phyloP scores from a whole-genome alignment of 768 basidiomycete species.

The Hygrocybe coccinea region DNA sequence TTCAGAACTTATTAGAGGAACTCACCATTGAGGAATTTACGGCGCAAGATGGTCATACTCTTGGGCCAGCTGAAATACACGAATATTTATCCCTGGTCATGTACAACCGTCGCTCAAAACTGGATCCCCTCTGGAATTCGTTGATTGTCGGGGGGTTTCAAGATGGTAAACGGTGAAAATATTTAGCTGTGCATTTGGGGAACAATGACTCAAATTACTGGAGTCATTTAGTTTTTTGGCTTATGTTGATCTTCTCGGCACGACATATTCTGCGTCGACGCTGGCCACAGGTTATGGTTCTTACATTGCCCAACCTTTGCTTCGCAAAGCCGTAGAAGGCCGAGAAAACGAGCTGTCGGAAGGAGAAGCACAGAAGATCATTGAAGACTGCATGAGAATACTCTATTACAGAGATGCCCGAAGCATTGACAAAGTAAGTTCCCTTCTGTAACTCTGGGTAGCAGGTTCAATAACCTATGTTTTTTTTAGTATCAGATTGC shows the following conservation, averaged over 20 bases:
- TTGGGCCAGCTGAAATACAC: conserved; percentile 87
- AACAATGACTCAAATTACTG: not conserved
- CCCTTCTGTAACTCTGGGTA: not conserved
- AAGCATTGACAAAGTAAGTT: conserved; percentile 84
- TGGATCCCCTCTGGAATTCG: conserved; percentile 95
- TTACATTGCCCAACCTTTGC: conserved; percentile 87
- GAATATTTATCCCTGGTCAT: conserved; percentile 87
- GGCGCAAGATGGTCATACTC: conserved; percentile 73
- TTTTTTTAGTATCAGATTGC: conserved; percentile 95
- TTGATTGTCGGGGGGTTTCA: conserved; percentile 89
- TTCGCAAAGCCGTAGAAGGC: conserved; percentile 87
- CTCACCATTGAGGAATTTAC: conserved; percentile 76
- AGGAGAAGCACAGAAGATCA: conserved; percentile 69
- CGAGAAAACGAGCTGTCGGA: conserved; percentile 68
- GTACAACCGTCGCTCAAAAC: conserved; percentile 82
- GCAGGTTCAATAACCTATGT: no score
- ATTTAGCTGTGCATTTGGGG: not conserved
- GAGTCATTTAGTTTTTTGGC: conserved; percentile 69
- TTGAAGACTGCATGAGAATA: conserved; percentile 86
- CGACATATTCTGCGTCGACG: conserved; percentile 89
- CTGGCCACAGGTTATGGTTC: conserved; percentile 94
- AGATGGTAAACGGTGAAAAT: conserved; percentile 65
- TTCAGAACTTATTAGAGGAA: conserved; percentile 75
- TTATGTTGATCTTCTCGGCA: conserved; percentile 94
- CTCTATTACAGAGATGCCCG: conserved; percentile 95